Percentiles rank a stretch among this genome's conserved stretches.
Evolutionary conservation across 192 early-diverging fungal genomes (phyloP).

Genomic region (Coemansia sp.): DNA sequence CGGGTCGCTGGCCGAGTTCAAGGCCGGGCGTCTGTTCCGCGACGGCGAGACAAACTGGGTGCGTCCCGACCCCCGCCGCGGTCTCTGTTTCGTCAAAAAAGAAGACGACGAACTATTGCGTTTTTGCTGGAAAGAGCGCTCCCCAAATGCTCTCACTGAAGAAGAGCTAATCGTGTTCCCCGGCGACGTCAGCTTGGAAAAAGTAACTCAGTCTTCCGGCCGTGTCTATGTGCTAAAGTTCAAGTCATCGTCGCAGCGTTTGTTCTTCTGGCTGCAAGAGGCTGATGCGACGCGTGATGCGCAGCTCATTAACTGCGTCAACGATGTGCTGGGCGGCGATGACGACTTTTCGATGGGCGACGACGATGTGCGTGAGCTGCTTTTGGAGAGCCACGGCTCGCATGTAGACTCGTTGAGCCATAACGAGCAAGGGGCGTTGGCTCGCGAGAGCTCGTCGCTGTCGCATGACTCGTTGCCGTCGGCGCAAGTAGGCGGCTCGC

Average conservation of each 20-base stretch:
- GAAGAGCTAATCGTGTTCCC: conserved; percentile 76
- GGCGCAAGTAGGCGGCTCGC: conserved; percentile 42
- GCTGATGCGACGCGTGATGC: conserved; percentile 60
- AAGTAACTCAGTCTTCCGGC: conserved; percentile 57
- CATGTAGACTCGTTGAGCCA: conserved; percentile 33
- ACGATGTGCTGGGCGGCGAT: conserved; percentile 56
- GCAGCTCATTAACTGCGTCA: conserved; percentile 58
- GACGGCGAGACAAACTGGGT: conserved; percentile 66
- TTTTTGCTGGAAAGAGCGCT: conserved; percentile 79
- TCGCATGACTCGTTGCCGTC: conserved; percentile 12
- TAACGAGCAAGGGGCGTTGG: conserved; percentile 44
- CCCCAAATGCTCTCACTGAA: conserved; percentile 6
- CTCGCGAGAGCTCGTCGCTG: conserved; percentile 22
- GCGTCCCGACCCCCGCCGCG: conserved; percentile 72
- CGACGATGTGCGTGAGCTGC: neutral
- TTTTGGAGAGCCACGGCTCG: conserved; percentile 11
- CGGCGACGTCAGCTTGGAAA: conserved; percentile 72
- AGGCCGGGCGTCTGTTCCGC: conserved; percentile 68
- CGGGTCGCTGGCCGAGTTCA: conserved; percentile 59
- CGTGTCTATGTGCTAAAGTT: conserved; percentile 83
- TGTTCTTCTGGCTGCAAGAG: conserved; percentile 87
- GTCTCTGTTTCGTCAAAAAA: conserved; percentile 43
- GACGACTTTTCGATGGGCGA: neutral
- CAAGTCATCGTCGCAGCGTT: conserved; percentile 71
- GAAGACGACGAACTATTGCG: conserved; percentile 73